Conservation (phyloP, 1,139 yeast genomes). For the Zygosaccharomyces sapae region DNA sequence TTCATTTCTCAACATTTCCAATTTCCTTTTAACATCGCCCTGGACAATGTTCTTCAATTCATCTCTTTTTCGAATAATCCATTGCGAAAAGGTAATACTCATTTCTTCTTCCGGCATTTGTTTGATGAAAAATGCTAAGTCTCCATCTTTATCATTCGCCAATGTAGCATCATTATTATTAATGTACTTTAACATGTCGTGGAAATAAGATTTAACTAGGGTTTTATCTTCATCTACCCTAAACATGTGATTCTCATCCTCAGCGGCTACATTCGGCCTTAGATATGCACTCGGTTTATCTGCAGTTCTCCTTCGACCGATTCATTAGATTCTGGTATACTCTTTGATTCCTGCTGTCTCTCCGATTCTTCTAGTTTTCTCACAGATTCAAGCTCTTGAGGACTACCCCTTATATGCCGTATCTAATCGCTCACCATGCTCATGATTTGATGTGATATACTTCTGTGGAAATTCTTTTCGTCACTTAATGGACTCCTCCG, state of each 20-base stretch:
- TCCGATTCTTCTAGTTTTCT: not conserved
- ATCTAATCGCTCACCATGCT: not conserved
- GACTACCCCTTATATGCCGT: not conserved
- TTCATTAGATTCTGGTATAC: not conserved
- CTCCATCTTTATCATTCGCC: constrained; percentile 59
- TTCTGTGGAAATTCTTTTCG: not conserved
- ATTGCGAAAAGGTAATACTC: constrained; percentile 63
- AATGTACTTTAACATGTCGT: constrained; percentile 28
- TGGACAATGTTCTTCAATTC: constrained; percentile 45
- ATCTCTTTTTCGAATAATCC: constrained; percentile 49
- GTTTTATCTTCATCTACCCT: constrained; percentile 16
- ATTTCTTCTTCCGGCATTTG: constrained; percentile 69
- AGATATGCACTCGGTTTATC: not conserved
- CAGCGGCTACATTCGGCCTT: not conserved
- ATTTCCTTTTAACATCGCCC: constrained; percentile 44
- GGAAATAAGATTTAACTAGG: constrained; percentile 25
- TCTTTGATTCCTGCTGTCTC: not conserved
- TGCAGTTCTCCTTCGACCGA: not conserved
- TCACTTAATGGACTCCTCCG: too few species aligned
- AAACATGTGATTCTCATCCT: constrained; percentile 1
- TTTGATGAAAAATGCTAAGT: constrained; percentile 56
- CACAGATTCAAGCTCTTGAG: not conserved
- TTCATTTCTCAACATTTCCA: constrained; percentile 32
- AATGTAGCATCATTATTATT: constrained; percentile 33
- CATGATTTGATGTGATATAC: not conserved